Evolutionary conservation across 208 protist genomes (phyloP), one percentile per base, ranked within the genome.

Genomic region (Wallacemonas rigidus): DNA sequence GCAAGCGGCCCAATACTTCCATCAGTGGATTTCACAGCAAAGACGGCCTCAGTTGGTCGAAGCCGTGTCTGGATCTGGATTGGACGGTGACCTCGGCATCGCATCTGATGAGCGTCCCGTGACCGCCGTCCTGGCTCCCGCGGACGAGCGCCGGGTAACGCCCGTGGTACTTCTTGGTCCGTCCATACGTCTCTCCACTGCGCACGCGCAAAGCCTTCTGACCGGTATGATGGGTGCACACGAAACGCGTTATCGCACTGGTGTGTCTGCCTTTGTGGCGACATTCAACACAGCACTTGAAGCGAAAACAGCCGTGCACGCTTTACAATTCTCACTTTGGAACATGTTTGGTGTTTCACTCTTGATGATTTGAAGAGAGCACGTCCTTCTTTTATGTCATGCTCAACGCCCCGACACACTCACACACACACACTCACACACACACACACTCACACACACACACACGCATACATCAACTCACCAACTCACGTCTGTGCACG

Each of bases 191-290:
- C 76, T 95, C 57, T 80, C 87, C 2, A 92, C 86, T 9, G 71
- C 87, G 11, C 85, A 89, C 58, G 81, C 89, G 51, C 56, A 82
- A 36, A 80, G 83, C 47, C 57, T 95, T 8, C 89, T 95, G 64
- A 70, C 65, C 11, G 88, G 85, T 1, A 71, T 95, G 57, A 89
- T 95, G 69, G 82, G 81, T 45, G 86, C 85, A 0, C 76, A 45
- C 2, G 38, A 62, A 8, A 69, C 90, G 43, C 72, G 64, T 15
- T 95, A 87, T 67, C 35, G 79, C 3, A 45, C 53, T 4, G 35
- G 9, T 26, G n/a, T 72, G n/a, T 54, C 71, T 2, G 79, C 69
- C 35, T 91, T 95, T 45, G 36, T 74, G 5, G 78, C 91, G 41
- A 8, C 12, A 1, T 95, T 95, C 79, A 65, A 35, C 3, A 80